Percentiles rank a stretch among this genome's conserved stretches.
Evolutionary conservation across 2,329 filamentous ascomycete genomes (phyloP).

Genomic region (Trichocomaceae sp.): DNA sequence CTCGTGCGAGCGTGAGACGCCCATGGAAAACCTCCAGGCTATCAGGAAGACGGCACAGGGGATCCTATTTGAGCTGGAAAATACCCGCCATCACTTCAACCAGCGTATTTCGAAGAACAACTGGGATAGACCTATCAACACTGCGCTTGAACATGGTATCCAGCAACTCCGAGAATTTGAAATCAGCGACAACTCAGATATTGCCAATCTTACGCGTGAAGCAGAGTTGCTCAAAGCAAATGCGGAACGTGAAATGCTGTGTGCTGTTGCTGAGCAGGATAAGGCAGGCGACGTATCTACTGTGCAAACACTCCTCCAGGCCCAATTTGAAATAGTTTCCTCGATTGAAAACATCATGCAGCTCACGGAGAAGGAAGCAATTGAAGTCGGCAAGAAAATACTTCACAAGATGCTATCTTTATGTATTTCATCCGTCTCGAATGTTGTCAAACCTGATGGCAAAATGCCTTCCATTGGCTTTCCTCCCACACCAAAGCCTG

Average conservation of each 20-base stretch:
- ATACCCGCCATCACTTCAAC: slow-evolving; percentile 83
- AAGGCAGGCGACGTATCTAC: slow-evolving; percentile 69
- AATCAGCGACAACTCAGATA: slow-evolving; percentile 58
- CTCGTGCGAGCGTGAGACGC: slow-evolving; percentile 59
- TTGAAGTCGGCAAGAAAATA: slow-evolving; percentile 69
- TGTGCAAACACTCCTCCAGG: slow-evolving; percentile 75
- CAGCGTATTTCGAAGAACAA: slow-evolving; percentile 71
- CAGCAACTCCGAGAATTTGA: slow-evolving; percentile 70
- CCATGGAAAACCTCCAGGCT: slow-evolving; percentile 59
- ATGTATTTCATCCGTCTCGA: slow-evolving; percentile 66
- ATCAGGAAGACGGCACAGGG: slow-evolving; percentile 86
- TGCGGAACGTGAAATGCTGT: slow-evolving; percentile 71
- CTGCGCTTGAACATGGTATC: slow-evolving; percentile 77
- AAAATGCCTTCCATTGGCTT: slow-evolving; percentile 49
- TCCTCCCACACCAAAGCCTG: slow-evolving; percentile 63
- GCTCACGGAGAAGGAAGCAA: slow-evolving; percentile 77
- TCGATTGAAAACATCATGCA: slow-evolving; percentile 73
- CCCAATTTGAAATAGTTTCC: slow-evolving; percentile 85
- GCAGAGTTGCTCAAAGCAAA: slow-evolving; percentile 77
- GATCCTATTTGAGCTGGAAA: slow-evolving; percentile 80
- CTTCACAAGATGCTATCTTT: slow-evolving; percentile 71
- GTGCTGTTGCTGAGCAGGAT: slow-evolving; percentile 75
- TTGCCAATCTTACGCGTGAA: slow-evolving; percentile 68
- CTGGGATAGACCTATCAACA: slow-evolving; percentile 84
- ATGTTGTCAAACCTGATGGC: slow-evolving; percentile 87